Evolutionary conservation across 108 stramenopile genomes (phyloP), one percentile per base, ranked within the genome.

Genomic region (Bacterosira constricta): DNA sequence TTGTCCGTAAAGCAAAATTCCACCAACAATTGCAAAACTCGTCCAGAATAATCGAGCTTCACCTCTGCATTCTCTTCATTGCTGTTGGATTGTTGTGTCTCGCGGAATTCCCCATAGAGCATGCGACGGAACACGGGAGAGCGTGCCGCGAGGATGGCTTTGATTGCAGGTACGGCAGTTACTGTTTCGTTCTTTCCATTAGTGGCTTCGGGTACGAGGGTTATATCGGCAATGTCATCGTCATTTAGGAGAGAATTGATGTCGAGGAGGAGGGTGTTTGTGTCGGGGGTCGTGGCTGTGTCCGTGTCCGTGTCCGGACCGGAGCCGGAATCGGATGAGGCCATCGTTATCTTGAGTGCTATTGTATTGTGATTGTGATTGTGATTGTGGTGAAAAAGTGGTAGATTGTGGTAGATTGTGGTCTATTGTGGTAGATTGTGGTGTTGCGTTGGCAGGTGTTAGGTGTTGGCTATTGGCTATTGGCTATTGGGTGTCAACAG

Each of bases 1-100:
- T 53, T 58, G 38, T 83, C 82, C 15, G 77, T 83, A 15, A 80
- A 80, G 37, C 79, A 80, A 64, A 80, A 80, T 49, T 79, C 73
- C 21, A 84, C 79, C 27, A 84, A 49, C 26, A 74, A 38, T 54
- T 76, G 59, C 41, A 84, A 36, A 47, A 84, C 79, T n/a, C 57
- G 21, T 23, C 60, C 79, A 5, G 58, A 46, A 64, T 80, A 81
- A 41, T 73, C 79, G 45, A 84, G 38, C 55, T 54, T 61, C 11
- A 84, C 75, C n/a, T 73, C 50, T 46, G 69, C 42, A 31, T 61
- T 61, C 18, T 52, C 53, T 5, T 74, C 39, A 27, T 67, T 67
- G n/a, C n/a, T n/a, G 39, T 54, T 54, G 27, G 39, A 29, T 29
- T n/a, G 17, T 29, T n/a, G 17, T 1, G 63, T 65, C 49, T 84